Evolutionary conservation across 2,329 filamentous ascomycete genomes (phyloP).

Genomic region (Gnomoniopsis sp.): DNA sequence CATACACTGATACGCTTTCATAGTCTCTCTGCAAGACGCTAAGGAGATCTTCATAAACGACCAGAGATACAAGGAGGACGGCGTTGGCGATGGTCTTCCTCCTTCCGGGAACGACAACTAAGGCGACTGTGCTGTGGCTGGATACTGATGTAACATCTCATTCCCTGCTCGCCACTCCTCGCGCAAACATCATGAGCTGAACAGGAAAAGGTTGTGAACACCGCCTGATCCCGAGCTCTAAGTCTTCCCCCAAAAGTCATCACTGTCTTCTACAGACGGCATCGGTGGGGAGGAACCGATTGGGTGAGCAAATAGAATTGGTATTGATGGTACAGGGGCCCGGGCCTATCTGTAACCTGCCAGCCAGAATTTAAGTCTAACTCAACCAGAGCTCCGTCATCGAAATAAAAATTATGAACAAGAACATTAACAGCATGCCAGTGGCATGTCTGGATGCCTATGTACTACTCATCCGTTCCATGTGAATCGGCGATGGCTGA

Average conservation of each 20-base stretch:
- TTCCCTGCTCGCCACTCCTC: too few relatives aligned
- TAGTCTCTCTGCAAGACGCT: slow-evolving; percentile 25
- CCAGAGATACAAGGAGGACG: slow-evolving; percentile 25
- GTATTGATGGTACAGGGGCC: slow-evolving; percentile 11
- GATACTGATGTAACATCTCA: too few relatives aligned
- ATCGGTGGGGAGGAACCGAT: neutral
- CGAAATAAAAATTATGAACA: slow-evolving; percentile 15
- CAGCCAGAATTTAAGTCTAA: slow-evolving; percentile 1
- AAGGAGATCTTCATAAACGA: slow-evolving; percentile 25
- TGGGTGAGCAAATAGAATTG: slow-evolving; percentile 1
- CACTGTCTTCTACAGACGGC: neutral
- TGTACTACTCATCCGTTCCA: slow-evolving; percentile 7
- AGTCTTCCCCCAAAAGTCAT: neutral
- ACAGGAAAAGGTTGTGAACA: too few relatives aligned
- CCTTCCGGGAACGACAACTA: slow-evolving; percentile 16
- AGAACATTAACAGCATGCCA: slow-evolving; percentile 17
- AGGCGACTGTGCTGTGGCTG: too few relatives aligned
- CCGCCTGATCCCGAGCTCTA: neutral
- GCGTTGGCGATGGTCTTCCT: slow-evolving; percentile 6
- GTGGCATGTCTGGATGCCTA: slow-evolving; percentile 7
- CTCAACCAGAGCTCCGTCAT: neutral
- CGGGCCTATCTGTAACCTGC: slow-evolving; percentile 1
- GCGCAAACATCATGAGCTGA: too few relatives aligned
- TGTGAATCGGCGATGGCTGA: neutral
- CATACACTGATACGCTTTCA: neutral